Evolutionary conservation across 139 green algal genomes (phyloP).

Genomic region (Chlamydomonas sphaeroides): DNA sequence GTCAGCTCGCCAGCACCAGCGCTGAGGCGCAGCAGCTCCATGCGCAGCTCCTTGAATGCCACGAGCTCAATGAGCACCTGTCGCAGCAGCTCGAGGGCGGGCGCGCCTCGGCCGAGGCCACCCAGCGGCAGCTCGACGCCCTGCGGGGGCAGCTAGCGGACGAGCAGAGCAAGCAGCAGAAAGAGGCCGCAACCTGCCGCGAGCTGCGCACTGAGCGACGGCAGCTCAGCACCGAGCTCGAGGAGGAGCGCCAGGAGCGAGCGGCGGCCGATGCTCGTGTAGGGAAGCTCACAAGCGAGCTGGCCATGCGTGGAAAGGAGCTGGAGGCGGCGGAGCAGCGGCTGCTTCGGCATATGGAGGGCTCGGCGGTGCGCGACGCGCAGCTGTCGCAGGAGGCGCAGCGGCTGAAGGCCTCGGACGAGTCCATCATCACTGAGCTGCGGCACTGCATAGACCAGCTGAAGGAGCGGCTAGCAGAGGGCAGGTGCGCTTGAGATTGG

Average conservation of each 20-base stretch:
- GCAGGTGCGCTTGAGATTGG: neutral
- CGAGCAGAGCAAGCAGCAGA: neutral
- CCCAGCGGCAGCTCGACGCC: neutral
- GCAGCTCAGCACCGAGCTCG: slow-evolving; percentile 6
- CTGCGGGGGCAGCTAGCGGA: neutral
- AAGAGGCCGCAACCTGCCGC: slow-evolving; percentile 1
- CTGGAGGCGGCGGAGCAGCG: slow-evolving; percentile 9
- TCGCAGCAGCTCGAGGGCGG: neutral
- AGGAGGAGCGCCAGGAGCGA: neutral
- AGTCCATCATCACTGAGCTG: slow-evolving; percentile 16
- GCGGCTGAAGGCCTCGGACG: slow-evolving; percentile 8
- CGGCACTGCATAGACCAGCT: slow-evolving; percentile 19
- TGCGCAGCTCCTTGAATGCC: neutral
- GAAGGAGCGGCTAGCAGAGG: slow-evolving; percentile 1
- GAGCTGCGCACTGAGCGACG: slow-evolving; percentile 1
- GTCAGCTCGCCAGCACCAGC: neutral
- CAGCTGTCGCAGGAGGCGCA: slow-evolving; percentile 42
- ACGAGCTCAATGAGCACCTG: neutral
- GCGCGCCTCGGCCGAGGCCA: neutral
- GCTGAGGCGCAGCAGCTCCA: slow-evolving; percentile 7
- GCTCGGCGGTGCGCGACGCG: neutral
- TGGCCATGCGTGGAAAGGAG: neutral
- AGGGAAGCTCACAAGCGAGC: neutral
- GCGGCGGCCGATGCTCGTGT: slow-evolving; percentile 9
- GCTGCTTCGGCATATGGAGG: neutral